Percentiles rank a stretch among this genome's conserved stretches.
These are phyloP conservation scores for Fusarium albosuccineum DNA, from an alignment of 2,329 filamentous ascomycete species.

Conservation along the genomic window DNA sequence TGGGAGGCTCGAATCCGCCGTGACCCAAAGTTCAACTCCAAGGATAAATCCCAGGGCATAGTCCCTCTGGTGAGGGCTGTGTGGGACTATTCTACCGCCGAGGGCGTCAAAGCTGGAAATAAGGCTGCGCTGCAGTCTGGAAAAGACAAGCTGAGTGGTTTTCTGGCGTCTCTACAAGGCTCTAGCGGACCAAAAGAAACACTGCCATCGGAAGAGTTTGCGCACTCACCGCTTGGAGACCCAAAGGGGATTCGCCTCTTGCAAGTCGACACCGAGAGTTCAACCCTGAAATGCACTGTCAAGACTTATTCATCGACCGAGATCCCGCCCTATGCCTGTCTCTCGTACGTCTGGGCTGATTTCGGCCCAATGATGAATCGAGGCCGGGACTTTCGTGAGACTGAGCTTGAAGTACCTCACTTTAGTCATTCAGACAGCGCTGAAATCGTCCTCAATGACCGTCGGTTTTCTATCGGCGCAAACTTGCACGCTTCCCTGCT, in stretches of 20 bases:
- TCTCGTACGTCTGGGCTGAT: constrained; percentile 29
- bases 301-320: background rate
- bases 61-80: background rate
- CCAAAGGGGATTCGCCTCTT: constrained; percentile 5
- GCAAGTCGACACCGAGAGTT: background rate
- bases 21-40: constrained; percentile 15
- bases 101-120: constrained; percentile 21
- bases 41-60: background rate
- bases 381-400: constrained; percentile 18
- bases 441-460: constrained; percentile 4
- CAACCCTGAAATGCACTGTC: background rate
- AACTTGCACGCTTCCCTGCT: constrained; percentile 22
- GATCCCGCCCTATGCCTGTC: constrained; percentile 18
- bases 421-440: constrained; percentile 12
- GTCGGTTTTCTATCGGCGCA: background rate
- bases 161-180: background rate
- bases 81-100: constrained; percentile 20
- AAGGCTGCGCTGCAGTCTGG: constrained; percentile 2
- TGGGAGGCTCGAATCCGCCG: constrained; percentile 18
- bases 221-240: constrained; percentile 3
- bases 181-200: background rate
- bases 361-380: constrained; percentile 24
- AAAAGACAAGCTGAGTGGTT: constrained; percentile 3
- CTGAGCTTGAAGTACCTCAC: constrained; percentile 21
- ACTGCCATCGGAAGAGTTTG: constrained; percentile 3